Conservation (phyloP, 1,139 yeast species). For the Yamadazyma diospyri region DNA sequence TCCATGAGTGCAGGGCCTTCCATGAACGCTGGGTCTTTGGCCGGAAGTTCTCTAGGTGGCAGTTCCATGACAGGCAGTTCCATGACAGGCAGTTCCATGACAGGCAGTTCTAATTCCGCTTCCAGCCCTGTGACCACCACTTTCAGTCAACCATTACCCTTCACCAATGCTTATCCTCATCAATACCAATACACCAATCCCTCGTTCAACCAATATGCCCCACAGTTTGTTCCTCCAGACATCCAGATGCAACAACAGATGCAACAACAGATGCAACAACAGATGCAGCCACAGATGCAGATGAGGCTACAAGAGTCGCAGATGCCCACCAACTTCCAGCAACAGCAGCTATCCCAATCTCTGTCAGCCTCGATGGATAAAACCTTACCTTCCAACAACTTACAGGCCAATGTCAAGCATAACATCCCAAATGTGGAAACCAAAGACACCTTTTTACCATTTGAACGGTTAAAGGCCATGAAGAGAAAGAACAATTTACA, state of each 20-base stretch:
- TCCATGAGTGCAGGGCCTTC: background rate
- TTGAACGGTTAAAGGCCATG: constrained; percentile 25
- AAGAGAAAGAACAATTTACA: constrained; percentile 10
- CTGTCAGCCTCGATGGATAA: background rate
- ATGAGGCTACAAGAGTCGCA: background rate
- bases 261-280: background rate
- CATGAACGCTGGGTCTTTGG: background rate
- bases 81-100: background rate
- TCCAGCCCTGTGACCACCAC: background rate
- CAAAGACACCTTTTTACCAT: constrained; percentile 20
- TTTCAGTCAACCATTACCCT: background rate
- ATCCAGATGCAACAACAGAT: background rate
- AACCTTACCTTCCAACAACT: constrained; percentile 3
- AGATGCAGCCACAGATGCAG: background rate
- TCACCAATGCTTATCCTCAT: background rate
- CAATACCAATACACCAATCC: background rate
- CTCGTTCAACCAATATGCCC: background rate
- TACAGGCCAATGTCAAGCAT: constrained; percentile 1
- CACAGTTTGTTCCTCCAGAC: background rate
- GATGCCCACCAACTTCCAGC: no score
- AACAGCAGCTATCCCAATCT: background rate
- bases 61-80: no score
- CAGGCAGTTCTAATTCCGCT: background rate
- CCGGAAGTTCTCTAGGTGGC: background rate
- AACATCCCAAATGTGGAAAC: constrained; percentile 2